These are phyloP conservation scores for Petrea volubilis DNA, from an alignment of 257 asterid genomes.

Conservation along the genomic window DNA sequence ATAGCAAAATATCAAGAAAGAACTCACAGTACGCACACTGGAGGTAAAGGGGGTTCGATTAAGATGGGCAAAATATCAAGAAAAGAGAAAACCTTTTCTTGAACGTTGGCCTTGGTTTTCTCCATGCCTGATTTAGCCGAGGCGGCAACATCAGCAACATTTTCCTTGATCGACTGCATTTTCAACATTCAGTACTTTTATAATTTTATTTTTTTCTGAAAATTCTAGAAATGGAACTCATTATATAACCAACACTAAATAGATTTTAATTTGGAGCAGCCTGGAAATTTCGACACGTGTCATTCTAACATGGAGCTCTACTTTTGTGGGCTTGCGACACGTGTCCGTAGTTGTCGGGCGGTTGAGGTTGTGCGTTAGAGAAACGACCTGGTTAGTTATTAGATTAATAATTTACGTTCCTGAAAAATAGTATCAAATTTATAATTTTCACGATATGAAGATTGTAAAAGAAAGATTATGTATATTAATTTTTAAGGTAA, in stretches of 20 bases:
- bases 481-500: too few relatives aligned
- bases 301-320: neutral
- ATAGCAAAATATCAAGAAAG: too few relatives aligned
- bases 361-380: too few relatives aligned
- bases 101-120: conserved; percentile 61
- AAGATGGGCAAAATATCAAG: too few relatives aligned
- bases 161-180: conserved; percentile 64
- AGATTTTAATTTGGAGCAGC: neutral
- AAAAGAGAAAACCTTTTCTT: conserved; percentile 49
- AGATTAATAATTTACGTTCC: too few relatives aligned
- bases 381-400: neutral
- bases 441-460: too few relatives aligned
- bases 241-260: neutral
- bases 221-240: neutral
- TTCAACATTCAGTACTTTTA: conserved; percentile 1
- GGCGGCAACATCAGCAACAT: conserved; percentile 65
- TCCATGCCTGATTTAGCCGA: conserved; percentile 75
- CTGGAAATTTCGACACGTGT: conserved; percentile 3
- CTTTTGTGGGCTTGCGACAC: conserved; percentile 12
- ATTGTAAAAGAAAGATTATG: too few relatives aligned
- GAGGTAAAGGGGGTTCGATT: too few relatives aligned
- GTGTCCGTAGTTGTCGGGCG: neutral
- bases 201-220: neutral
- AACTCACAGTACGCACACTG: too few relatives aligned
- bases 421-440: too few relatives aligned